phyloP scores from a whole-genome alignment of 2,329 filamentous ascomycete genomes.

The Cladosporium halotolerans region DNA sequence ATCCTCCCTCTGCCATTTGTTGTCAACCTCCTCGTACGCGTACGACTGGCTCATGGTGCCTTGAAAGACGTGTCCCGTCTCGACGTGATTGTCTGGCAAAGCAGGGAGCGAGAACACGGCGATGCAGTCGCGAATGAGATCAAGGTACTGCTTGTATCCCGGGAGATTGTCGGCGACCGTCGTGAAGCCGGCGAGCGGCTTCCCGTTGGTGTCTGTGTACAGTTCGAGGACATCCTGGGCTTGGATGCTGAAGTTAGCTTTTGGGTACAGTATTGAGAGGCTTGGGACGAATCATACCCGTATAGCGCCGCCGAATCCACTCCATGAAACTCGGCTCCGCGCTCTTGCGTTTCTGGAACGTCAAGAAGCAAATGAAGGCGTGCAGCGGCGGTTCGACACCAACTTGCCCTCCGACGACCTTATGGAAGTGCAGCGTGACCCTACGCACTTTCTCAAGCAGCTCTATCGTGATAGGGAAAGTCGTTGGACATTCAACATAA shows the following conservation, averaged over 20 bases:
- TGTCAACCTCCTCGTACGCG: neutral
- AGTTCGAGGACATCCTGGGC: neutral
- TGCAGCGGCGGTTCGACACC: conserved; percentile 9
- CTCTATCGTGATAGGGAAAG: neutral
- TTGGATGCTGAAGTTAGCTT: neutral
- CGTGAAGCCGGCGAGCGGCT: neutral
- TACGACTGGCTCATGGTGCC: neutral
- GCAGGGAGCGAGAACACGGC: neutral
- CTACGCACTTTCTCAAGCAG: conserved; percentile 7
- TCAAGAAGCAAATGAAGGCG: conserved; percentile 10
- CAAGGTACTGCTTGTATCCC: conserved; percentile 11
- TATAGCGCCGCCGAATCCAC: conserved; percentile 13
- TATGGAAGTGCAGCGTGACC: conserved; percentile 6
- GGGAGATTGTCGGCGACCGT: conserved; percentile 12
- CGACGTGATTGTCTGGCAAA: conserved; percentile 5
- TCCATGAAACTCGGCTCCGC: neutral
- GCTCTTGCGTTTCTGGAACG: conserved; percentile 3
- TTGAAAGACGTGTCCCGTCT: neutral
- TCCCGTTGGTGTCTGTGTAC: neutral
- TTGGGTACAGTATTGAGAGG: no score
- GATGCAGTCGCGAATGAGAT: conserved; percentile 11
- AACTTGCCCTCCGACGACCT: neutral
- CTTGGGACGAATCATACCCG: neutral
- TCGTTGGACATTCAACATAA: conserved; percentile 1
- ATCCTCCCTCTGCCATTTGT: neutral